Percentiles rank a stretch among this genome's conserved stretches.
These are phyloP conservation scores for Ophiosphaerella narmari DNA, from an alignment of 2,329 filamentous ascomycete species.

Conservation along the genomic window DNA sequence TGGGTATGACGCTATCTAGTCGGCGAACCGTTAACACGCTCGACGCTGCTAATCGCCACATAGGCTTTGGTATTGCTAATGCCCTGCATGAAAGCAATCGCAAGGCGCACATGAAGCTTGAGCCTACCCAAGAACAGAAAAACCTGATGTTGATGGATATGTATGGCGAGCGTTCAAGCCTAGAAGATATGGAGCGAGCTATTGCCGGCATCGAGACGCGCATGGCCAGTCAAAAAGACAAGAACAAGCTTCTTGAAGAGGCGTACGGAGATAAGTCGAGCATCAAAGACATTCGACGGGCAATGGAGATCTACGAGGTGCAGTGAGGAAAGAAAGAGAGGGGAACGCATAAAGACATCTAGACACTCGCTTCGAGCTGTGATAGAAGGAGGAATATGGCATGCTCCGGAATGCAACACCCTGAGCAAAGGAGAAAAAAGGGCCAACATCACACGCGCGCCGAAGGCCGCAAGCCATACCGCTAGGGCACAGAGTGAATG, in stretches of 20 bases:
- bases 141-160: slow-evolving; percentile 38
- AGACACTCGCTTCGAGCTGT: slow-evolving; percentile 12
- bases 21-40: slow-evolving; percentile 33
- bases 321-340: slow-evolving; percentile 32
- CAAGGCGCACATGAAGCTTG: slow-evolving; percentile 24
- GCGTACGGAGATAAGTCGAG: slow-evolving; percentile 53
- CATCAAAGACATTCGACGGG: slow-evolving; percentile 51
- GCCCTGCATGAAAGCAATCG: slow-evolving; percentile 38
- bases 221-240: slow-evolving; percentile 36
- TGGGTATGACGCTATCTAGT: slow-evolving; percentile 32
- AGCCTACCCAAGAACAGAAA: slow-evolving; percentile 37
- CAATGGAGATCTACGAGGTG: slow-evolving; percentile 51
- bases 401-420: slow-evolving; percentile 1
- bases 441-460: slow-evolving; percentile 9
- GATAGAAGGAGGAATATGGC: background rate
- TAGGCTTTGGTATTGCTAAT: slow-evolving; percentile 39
- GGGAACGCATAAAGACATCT: background rate
- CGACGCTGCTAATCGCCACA: slow-evolving; percentile 37
- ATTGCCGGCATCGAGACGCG: slow-evolving; percentile 35
- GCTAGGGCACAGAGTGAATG: slow-evolving; percentile 3
- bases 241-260: slow-evolving; percentile 50
- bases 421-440: slow-evolving; percentile 1
- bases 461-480: slow-evolving; percentile 16
- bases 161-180: slow-evolving; percentile 36
- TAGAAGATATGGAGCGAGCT: slow-evolving; percentile 41